A percentile compares a stretch with the other conserved stretches of the same genome.
Conservation (phyloP, 495 filamentous ascomycete genomes). For the Penicillium bovifimosum region DNA sequence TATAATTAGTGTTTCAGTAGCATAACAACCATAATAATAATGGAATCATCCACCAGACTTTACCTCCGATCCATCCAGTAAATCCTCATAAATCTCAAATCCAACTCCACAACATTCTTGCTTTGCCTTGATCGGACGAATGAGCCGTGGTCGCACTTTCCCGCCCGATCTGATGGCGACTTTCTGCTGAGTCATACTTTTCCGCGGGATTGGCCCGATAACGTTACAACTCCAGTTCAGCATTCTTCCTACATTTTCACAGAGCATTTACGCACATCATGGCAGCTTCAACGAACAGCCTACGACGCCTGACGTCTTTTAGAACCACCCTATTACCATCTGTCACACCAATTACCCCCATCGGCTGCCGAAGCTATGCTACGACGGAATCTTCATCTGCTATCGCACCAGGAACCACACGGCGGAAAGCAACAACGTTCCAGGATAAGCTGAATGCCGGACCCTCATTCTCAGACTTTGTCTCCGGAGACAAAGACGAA, state of each 20-base stretch:
- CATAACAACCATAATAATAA: slow-evolving; percentile 25
- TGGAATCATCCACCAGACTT: slow-evolving; percentile 8
- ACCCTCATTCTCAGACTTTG: slow-evolving; percentile 81
- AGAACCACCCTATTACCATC: slow-evolving; percentile 18
- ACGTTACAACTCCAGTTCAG: background rate
- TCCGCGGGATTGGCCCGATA: slow-evolving; percentile 15
- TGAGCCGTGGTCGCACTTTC: background rate
- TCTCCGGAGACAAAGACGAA: slow-evolving; percentile 49
- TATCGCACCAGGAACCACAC: slow-evolving; percentile 27
- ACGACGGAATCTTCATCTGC: slow-evolving; percentile 39
- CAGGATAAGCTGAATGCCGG: slow-evolving; percentile 74
- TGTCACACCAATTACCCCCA: slow-evolving; percentile 8
- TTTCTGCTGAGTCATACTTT: slow-evolving; percentile 17
- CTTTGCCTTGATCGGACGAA: background rate
- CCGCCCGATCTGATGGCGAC: slow-evolving; percentile 6
- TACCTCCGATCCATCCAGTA: background rate
- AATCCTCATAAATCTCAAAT: background rate
- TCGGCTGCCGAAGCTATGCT: slow-evolving; percentile 34
- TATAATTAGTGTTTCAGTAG: slow-evolving; percentile 15
- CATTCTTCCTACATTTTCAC: slow-evolving; percentile 6
- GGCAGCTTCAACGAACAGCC: slow-evolving; percentile 33
- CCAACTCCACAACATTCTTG: background rate
- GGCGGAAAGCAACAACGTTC: slow-evolving; percentile 59
- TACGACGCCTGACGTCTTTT: slow-evolving; percentile 35
- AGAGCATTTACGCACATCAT: slow-evolving; percentile 23